Base-by-base conservation (phyloP, 352 stramenopile species). In the Phytopythium kandeliae region DNA sequence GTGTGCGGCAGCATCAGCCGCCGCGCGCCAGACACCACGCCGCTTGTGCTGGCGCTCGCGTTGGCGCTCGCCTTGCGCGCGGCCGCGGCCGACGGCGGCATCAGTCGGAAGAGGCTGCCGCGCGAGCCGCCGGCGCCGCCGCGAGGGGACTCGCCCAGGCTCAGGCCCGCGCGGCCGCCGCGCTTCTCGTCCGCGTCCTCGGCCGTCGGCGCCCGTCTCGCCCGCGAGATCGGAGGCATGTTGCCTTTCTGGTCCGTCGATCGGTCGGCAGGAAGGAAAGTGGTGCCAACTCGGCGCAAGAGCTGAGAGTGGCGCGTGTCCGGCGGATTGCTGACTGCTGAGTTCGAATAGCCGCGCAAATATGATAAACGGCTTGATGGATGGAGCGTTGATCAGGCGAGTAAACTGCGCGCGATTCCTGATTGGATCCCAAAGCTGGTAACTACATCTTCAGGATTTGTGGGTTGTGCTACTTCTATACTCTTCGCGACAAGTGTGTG, bases 1-100 rank as follows among this genome's bases (percentile, higher is more conserved):
- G 72, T 88, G 53, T 92, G 80, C 4, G 77, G 80, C 40, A 91
- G 65, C n/a, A 63, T 48, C n/a, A 72, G 19, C 10, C 35, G 45
- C 1, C 58, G 48, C 3, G 21, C 5, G 34, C 47, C 34, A 0
- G 47, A 44, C 19, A 34, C 13, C 21, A 35, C 47, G 47, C 35
- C n/a, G n/a, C n/a, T n/a, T n/a, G n/a, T 36, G 43, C 34, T 38
- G n/a, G 3, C 9, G 15, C 35, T 42, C 15, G 15, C 17, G 15
- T 31, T 13, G 24, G 36, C 13, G 4, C 15, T 31, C 28, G 28
- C 4, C 40, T 46, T 46, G 22, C 15, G 40, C 15, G 40, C 40
- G 24, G 40, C 13, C 13, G 40, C 21, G 40, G 9, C 22, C 17
- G 43, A 35, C 43, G 47, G 47, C 34, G 47, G 47, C 21, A 21